Conservation (phyloP, 768 basidiomycete genomes). For the Collybiopsis confluens region DNA sequence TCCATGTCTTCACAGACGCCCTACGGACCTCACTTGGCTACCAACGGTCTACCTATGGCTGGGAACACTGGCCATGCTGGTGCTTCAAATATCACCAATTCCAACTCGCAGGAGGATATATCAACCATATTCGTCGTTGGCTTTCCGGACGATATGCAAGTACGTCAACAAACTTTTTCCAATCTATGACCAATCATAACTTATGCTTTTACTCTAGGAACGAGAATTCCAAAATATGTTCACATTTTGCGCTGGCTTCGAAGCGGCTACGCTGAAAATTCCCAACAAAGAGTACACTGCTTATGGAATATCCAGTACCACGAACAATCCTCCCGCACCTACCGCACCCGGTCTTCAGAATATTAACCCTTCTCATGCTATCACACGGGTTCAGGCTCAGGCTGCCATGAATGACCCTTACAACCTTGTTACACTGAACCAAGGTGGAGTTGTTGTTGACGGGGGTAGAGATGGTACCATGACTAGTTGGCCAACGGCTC, state of each 20-base stretch:
- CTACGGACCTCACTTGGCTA: conserved; percentile 64
- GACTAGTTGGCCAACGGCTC: conserved; percentile 58
- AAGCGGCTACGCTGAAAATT: conserved; percentile 96
- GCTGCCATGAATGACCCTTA: conserved; percentile 74
- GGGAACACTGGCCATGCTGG: conserved; percentile 10
- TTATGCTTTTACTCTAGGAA: conserved; percentile 51
- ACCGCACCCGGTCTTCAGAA: conserved; percentile 9
- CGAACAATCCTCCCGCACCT: conserved; percentile 3
- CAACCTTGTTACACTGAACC: conserved; percentile 78
- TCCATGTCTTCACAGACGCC: conserved; percentile 67
- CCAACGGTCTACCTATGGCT: conserved; percentile 18
- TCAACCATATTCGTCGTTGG: conserved; percentile 98
- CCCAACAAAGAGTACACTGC: conserved; percentile 88
- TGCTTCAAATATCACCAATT: background rate
- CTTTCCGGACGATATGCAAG: conserved; percentile 99
- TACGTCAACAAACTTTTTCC: conserved; percentile 30
- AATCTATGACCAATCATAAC: background rate
- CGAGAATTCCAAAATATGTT: conserved; percentile 99
- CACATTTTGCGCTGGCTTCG: conserved; percentile 92
- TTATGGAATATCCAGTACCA: conserved; percentile 44
- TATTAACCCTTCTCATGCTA: conserved; percentile 22
- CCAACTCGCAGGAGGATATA: conserved; percentile 71
- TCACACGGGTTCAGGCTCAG: conserved; percentile 28
- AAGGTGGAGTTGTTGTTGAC: conserved; percentile 81
- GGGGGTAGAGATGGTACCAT: conserved; percentile 68